Percentiles rank a stretch among this genome's conserved stretches.
Evolutionary conservation across 495 filamentous ascomycete genomes (phyloP).

Genomic region (Podospora fimiseda): DNA sequence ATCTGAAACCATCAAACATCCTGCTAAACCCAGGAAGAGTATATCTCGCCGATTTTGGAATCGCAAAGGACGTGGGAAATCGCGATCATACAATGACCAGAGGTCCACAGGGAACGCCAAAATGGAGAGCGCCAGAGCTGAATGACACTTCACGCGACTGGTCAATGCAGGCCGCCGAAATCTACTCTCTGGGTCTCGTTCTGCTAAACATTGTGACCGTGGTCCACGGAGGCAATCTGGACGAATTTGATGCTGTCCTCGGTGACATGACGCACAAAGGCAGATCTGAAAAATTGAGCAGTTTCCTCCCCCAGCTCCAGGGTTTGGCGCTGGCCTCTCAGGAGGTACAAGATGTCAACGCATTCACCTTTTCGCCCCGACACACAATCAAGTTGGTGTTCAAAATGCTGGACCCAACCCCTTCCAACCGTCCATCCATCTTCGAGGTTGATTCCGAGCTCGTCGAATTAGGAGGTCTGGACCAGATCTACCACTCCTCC

Average conservation of each 20-base stretch:
- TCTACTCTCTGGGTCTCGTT: slow-evolving; percentile 33
- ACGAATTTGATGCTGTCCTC: slow-evolving; percentile 32
- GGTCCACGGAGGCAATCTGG: slow-evolving; percentile 22
- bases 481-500: slow-evolving; percentile 36
- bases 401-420: slow-evolving; percentile 27
- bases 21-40: slow-evolving; percentile 32
- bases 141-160: slow-evolving; percentile 23
- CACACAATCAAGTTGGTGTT: slow-evolving; percentile 29
- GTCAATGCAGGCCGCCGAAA: slow-evolving; percentile 32
- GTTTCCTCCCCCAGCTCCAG: slow-evolving; percentile 22
- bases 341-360: slow-evolving; percentile 24
- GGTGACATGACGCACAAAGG: slow-evolving; percentile 19
- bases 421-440: slow-evolving; percentile 24
- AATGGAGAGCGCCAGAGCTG: slow-evolving; percentile 34
- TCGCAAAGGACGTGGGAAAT: slow-evolving; percentile 32
- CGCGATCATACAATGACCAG: slow-evolving; percentile 31
- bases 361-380: slow-evolving; percentile 28
- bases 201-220: slow-evolving; percentile 31
- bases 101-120: slow-evolving; percentile 27
- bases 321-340: slow-evolving; percentile 24
- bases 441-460: slow-evolving; percentile 28
- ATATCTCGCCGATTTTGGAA: slow-evolving; percentile 40
- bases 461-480: slow-evolving; percentile 33
- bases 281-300: slow-evolving; percentile 21
- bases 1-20: slow-evolving; percentile 40